Evolutionary conservation across 2,329 filamentous ascomycete genomes (phyloP).

Genomic region (Hymenoscyphus occultus): DNA sequence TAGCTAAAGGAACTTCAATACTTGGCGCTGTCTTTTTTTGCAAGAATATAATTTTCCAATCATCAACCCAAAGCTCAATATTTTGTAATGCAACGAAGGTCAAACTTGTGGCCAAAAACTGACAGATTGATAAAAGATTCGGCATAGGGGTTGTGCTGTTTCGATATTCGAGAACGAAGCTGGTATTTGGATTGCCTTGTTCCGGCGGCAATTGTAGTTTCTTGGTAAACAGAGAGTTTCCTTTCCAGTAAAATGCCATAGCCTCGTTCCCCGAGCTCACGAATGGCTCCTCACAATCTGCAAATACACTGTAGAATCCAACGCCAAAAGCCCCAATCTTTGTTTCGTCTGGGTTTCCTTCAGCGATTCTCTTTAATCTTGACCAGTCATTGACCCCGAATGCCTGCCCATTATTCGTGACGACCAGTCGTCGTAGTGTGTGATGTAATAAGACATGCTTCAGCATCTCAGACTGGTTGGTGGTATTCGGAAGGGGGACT

Average conservation of each 20-base stretch:
- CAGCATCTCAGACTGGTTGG: constrained; percentile 67
- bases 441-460: constrained; percentile 84
- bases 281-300: constrained; percentile 96
- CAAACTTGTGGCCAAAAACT: constrained; percentile 91
- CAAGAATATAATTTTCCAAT: constrained; percentile 75
- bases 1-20: constrained; percentile 67
- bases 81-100: constrained; percentile 88
- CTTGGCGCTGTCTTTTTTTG: constrained; percentile 84
- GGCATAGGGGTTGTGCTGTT: constrained; percentile 85
- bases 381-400: constrained; percentile 93
- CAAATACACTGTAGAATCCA: constrained; percentile 97
- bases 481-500: constrained; percentile 62
- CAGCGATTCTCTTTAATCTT: constrained; percentile 92
- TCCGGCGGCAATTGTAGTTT: constrained; percentile 70
- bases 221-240: constrained; percentile 93
- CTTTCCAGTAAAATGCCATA: constrained; percentile 99
- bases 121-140: constrained; percentile 78
- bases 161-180: constrained; percentile 93
- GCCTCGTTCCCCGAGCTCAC: constrained; percentile 88
- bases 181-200: constrained; percentile 68
- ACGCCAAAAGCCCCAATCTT: constrained; percentile 99
- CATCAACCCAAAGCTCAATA: constrained; percentile 88
- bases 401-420: constrained; percentile 86
- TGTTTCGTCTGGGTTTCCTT: constrained; percentile 97
- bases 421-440: constrained; percentile 81